Percentiles rank a stretch among this genome's conserved stretches.
phyloP scores from a whole-genome alignment of 2,329 filamentous ascomycete genomes.

The Beauveria caledonica region DNA sequence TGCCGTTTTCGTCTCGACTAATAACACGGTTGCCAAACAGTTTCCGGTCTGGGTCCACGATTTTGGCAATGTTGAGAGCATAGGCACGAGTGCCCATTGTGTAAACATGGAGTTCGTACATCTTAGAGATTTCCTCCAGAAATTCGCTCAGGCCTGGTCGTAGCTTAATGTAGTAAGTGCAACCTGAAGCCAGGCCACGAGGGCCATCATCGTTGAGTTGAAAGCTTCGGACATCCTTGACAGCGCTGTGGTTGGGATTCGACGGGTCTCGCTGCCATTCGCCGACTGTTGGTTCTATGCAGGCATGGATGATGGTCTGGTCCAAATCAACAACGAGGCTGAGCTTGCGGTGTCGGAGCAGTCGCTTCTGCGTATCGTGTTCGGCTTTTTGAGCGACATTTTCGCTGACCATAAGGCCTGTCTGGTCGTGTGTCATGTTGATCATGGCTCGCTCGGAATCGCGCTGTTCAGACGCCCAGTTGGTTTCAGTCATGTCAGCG shows the following conservation, averaged over 20 bases:
- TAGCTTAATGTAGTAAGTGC: slow-evolving; percentile 97
- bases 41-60: slow-evolving; percentile 82
- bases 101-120: slow-evolving; percentile 96
- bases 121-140: slow-evolving; percentile 63
- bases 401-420: slow-evolving; percentile 74
- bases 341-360: slow-evolving; percentile 74
- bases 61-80: slow-evolving; percentile 80
- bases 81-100: slow-evolving; percentile 99
- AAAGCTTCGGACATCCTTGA: slow-evolving; percentile 82
- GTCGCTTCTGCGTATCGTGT: slow-evolving; percentile 73
- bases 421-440: slow-evolving; percentile 91
- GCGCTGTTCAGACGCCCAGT: slow-evolving; percentile 70
- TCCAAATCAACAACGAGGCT: slow-evolving; percentile 95
- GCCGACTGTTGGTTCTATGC: slow-evolving; percentile 89
- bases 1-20: slow-evolving; percentile 94
- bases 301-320: slow-evolving; percentile 97
- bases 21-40: slow-evolving; percentile 93
- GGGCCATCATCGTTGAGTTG: slow-evolving; percentile 82
- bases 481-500: slow-evolving; percentile 88
- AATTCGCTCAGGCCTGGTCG: slow-evolving; percentile 80
- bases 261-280: slow-evolving; percentile 87
- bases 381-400: slow-evolving; percentile 75
- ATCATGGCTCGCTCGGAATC: slow-evolving; percentile 84
- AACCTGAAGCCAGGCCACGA: slow-evolving; percentile 58
- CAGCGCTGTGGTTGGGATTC: slow-evolving; percentile 84